Percentiles rank a stretch among this genome's conserved stretches.
Evolutionary conservation across 2,329 filamentous ascomycete species (phyloP).

Genomic region (Trichoderma sp.): DNA sequence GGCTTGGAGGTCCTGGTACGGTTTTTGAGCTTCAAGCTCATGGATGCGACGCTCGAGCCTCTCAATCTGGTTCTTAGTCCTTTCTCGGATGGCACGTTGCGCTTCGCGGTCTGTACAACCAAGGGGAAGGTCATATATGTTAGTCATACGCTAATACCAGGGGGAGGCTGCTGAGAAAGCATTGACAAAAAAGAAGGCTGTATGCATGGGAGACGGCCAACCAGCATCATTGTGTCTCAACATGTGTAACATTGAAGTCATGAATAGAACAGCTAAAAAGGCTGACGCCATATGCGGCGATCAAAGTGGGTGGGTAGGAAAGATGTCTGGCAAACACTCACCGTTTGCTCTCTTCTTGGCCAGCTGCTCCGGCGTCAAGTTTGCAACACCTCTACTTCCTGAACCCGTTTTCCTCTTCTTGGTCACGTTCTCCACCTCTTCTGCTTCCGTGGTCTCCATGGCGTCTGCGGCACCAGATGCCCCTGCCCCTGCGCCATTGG

Average conservation of each 20-base stretch:
- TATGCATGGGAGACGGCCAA: neutral
- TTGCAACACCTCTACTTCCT: slow-evolving; percentile 55
- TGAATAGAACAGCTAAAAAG: neutral
- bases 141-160: neutral
- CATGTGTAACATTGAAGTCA: neutral
- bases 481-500: slow-evolving; percentile 1
- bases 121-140: neutral
- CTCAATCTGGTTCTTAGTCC: slow-evolving; percentile 80
- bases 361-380: slow-evolving; percentile 72
- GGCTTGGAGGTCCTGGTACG: slow-evolving; percentile 79
- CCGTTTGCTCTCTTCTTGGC: slow-evolving; percentile 65
- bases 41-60: slow-evolving; percentile 69
- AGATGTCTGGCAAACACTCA: slow-evolving; percentile 35
- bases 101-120: slow-evolving; percentile 70
- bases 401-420: slow-evolving; percentile 49
- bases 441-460: slow-evolving; percentile 14
- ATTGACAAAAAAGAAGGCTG: neutral
- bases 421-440: neutral
- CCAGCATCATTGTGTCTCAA: neutral
- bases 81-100: slow-evolving; percentile 79
- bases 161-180: neutral
- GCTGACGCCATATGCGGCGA: neutral
- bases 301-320: neutral
- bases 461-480: neutral
- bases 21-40: slow-evolving; percentile 76